Evolutionary conservation across 805 yeast genomes (phyloP).

Genomic region (Candida oleophila): DNA sequence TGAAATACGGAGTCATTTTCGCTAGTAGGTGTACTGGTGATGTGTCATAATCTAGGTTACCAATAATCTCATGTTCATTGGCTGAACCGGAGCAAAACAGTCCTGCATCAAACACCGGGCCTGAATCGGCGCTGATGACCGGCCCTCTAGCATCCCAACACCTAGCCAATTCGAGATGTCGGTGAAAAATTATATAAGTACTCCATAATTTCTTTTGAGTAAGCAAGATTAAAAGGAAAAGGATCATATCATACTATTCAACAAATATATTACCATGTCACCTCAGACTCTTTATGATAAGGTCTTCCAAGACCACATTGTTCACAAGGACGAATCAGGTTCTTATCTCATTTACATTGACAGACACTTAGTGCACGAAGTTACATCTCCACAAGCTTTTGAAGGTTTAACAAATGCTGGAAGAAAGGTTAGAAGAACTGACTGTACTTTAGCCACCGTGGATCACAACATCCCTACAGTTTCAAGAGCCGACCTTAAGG

Average conservation of each 20-base stretch:
- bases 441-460: conserved; percentile 91
- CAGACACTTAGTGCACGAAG: conserved; percentile 97
- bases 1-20: too few species aligned
- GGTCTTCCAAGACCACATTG: conserved; percentile 93
- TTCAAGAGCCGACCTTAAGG: conserved; percentile 74
- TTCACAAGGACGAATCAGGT: conserved; percentile 84
- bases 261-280: conserved; percentile 13
- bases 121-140: conserved; percentile 1
- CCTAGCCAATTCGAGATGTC: background rate
- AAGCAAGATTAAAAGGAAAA: too few species aligned
- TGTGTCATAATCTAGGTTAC: conserved; percentile 1
- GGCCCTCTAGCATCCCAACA: background rate
- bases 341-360: conserved; percentile 88
- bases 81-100: background rate
- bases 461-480: conserved; percentile 97
- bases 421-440: conserved; percentile 85
- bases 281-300: conserved; percentile 90
- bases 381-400: conserved; percentile 98
- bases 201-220: background rate
- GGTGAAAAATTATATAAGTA: conserved; percentile 4
- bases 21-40: background rate
- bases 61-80: background rate
- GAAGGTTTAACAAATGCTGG: conserved; percentile 91
- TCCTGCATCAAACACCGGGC: background rate
- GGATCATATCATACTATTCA: too few species aligned